These are phyloP conservation scores for Vaccinium corymbosum DNA, from an alignment of 148 eudicot genomes.

Conservation along the genomic window DNA sequence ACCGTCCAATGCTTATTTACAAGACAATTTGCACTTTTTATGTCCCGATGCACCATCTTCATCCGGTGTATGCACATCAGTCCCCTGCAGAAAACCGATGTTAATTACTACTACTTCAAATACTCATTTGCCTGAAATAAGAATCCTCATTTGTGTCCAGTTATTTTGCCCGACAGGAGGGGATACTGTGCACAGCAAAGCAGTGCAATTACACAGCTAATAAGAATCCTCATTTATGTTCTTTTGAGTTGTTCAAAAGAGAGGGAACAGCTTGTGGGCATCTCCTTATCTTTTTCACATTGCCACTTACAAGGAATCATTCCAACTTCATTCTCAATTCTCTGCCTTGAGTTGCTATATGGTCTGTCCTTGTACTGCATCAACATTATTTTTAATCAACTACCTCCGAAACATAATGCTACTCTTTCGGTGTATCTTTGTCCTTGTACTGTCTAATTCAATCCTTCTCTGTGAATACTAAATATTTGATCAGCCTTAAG, in stretches of 20 bases:
- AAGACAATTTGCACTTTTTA: constrained; percentile 94
- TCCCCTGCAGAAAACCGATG: constrained; percentile 53
- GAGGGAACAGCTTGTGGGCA: too few relatives aligned
- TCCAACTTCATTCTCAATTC: not conserved
- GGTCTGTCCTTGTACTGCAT: not conserved
- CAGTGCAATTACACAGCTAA: not conserved
- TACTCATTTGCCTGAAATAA: not conserved
- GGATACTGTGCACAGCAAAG: not conserved
- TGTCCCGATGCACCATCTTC: constrained; percentile 94
- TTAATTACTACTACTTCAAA: constrained; percentile 21
- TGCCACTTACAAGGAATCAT: not conserved
- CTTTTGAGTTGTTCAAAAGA: too few relatives aligned
- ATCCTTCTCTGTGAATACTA: not conserved
- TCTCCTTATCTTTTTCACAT: too few relatives aligned
- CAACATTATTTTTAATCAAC: not conserved
- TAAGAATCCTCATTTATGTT: not conserved
- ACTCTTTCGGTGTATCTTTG: not conserved
- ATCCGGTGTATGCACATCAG: constrained; percentile 94
- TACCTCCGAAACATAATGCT: not conserved
- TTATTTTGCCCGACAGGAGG: not conserved
- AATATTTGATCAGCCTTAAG: not conserved
- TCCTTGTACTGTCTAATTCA: constrained; percentile 1
- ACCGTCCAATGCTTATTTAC: constrained; percentile 89
- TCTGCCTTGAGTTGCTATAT: not conserved
- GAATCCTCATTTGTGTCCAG: not conserved